A percentile compares a stretch with the other conserved stretches of the same genome.
Evolutionary conservation across 164 flowering plant genomes (phyloP).

Genomic region (Vitis rupestris): DNA sequence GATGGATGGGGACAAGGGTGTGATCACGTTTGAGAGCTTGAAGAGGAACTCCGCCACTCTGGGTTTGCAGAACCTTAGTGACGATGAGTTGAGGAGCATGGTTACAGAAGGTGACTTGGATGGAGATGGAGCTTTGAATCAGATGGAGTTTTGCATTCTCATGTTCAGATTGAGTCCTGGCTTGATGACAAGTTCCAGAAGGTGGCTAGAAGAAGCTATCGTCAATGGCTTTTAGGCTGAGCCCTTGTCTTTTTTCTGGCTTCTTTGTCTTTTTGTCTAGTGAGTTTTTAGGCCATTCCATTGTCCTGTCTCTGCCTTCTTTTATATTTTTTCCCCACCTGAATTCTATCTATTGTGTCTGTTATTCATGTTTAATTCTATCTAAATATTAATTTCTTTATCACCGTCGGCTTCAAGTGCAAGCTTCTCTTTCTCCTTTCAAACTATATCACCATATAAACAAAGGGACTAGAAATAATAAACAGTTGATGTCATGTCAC

Average conservation of each 20-base stretch:
- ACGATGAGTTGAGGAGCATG: constrained; percentile 54
- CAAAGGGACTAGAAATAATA: too few relatives aligned
- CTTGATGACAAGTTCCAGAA: constrained; percentile 32
- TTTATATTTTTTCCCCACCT: too few relatives aligned
- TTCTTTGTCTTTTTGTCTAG: not conserved
- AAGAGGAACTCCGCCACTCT: constrained; percentile 34
- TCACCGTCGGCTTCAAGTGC: too few relatives aligned
- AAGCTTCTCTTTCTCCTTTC: too few relatives aligned
- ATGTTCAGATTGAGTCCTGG: constrained; percentile 63
- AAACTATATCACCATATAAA: too few relatives aligned
- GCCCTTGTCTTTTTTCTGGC: not conserved
- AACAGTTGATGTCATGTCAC: too few relatives aligned
- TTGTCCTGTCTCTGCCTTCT: too few relatives aligned
- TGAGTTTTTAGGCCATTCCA: not conserved
- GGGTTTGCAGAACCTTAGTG: constrained; percentile 42
- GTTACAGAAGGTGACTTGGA: constrained; percentile 59
- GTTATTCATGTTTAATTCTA: too few relatives aligned
- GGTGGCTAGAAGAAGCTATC: constrained; percentile 30
- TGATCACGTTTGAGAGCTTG: constrained; percentile 51
- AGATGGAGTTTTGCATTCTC: constrained; percentile 60
- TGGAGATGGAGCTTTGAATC: constrained; percentile 51
- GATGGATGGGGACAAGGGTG: constrained; percentile 40
- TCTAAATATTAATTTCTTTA: too few relatives aligned
- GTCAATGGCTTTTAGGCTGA: not conserved
- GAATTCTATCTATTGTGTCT: too few relatives aligned